These are phyloP conservation scores for Rhazya stricta DNA, from an alignment of 257 asterid genomes.

Conservation along the genomic window DNA sequence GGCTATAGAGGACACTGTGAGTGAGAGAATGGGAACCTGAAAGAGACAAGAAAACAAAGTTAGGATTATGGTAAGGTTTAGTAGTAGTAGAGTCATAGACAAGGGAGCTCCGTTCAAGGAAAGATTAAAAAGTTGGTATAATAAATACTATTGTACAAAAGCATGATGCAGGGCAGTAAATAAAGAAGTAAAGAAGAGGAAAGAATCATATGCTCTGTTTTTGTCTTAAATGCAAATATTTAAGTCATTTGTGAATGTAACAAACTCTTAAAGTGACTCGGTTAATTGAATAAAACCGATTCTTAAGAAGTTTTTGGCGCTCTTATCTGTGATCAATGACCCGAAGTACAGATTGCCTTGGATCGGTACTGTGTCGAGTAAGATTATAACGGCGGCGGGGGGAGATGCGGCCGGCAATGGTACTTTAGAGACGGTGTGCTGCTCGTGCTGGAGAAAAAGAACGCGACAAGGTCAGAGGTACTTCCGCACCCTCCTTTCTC, in stretches of 20 bases:
- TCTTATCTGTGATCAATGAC: not conserved
- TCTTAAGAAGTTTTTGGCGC: not conserved
- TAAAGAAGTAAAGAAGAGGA: not conserved
- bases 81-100: conserved; percentile 26
- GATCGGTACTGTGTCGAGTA: not conserved
- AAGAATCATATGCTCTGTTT: conserved; percentile 37
- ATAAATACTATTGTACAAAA: not conserved
- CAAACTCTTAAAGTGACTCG: too few species aligned
- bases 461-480: not conserved
- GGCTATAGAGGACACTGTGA: not conserved
- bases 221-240: conserved; percentile 31
- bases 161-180: not conserved
- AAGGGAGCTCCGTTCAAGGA: conserved; percentile 46
- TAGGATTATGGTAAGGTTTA: conserved; percentile 11
- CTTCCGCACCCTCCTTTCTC: not conserved
- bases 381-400: not conserved
- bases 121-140: conserved; percentile 11
- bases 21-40: not conserved
- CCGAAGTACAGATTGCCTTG: not conserved
- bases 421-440: not conserved
- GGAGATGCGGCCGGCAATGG: too few species aligned
- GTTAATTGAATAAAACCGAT: too few species aligned
- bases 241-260: not conserved
- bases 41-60: conserved; percentile 18
- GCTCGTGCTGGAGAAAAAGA: not conserved